Percentiles rank a stretch among this genome's conserved stretches.
These are phyloP conservation scores for Syncephalastrum racemosum DNA, from an alignment of 371 early-diverging fungal genomes.

Conservation along the genomic window DNA sequence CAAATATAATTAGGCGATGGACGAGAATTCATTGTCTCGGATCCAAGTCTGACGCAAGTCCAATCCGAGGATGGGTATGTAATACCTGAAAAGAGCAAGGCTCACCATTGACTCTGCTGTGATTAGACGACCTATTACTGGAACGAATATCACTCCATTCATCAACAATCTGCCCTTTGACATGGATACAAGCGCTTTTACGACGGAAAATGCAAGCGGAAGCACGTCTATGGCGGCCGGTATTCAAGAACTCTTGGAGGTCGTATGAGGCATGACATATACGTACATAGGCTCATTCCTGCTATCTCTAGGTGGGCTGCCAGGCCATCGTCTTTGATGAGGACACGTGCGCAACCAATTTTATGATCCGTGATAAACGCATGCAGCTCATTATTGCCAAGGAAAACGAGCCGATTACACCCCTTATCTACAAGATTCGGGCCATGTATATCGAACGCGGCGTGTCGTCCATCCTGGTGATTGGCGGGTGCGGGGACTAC, in stretches of 20 bases:
- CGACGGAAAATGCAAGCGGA: slow-evolving; percentile 50
- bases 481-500: slow-evolving; percentile 62
- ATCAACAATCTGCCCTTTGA: slow-evolving; percentile 48
- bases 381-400: slow-evolving; percentile 50
- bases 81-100: too few relatives aligned
- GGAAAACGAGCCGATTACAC: slow-evolving; percentile 54
- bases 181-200: slow-evolving; percentile 33
- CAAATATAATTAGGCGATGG: slow-evolving; percentile 38
- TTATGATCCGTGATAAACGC: slow-evolving; percentile 52
- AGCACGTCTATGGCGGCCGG: slow-evolving; percentile 60
- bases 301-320: neutral
- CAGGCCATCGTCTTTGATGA: slow-evolving; percentile 48
- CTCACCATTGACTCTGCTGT: neutral
- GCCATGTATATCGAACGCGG: slow-evolving; percentile 28
- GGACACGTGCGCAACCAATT: slow-evolving; percentile 62
- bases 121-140: slow-evolving; percentile 23
- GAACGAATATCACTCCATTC: slow-evolving; percentile 49
- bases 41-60: slow-evolving; percentile 28
- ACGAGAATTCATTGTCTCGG: slow-evolving; percentile 46
- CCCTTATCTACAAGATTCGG: slow-evolving; percentile 47
- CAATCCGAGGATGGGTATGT: slow-evolving; percentile 49
- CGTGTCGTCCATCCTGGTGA: slow-evolving; percentile 45
- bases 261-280: neutral
- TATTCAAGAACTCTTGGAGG: slow-evolving; percentile 54
- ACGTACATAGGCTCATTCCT: neutral